Base-by-base conservation (phyloP, 2,329 filamentous ascomycete species). In the Septoria linicola region DNA sequence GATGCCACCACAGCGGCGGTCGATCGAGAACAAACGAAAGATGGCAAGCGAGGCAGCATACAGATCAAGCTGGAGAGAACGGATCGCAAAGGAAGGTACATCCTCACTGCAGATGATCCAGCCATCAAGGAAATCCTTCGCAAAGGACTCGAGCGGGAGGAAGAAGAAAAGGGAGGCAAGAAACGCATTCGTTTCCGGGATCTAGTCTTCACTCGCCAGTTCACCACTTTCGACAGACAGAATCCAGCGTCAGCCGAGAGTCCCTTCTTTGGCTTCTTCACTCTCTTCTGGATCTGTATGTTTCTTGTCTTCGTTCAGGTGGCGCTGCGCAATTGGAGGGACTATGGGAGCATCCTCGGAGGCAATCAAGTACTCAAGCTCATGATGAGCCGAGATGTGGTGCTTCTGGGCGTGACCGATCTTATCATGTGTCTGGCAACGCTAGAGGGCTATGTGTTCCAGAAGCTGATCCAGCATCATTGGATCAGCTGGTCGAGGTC, bases 221-320 rank as follows among this genome's bases (percentile, higher is more conserved):
- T 89, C 62, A 87, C 85, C 4, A 78, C 84, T 0, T 90, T 91
- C 66, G 87, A 91, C 67, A 77, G 84, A 8, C 82, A 87, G 58
- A 90, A 89, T 63, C 76, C 78, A 4, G 72, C 73, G 1, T 80
- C 81, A 1, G 77, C 80, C 3, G 82, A 84, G 41, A 88, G 83
- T 35, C 83, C 84, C 0, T 91, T 90, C 61, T 82, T 87, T 65
- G 88, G 88, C 23, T 91, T 91, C 72, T 90, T 88, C 63, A 87
- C 84, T 0, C 73, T 92, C 0, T 89, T 89, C 67, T 91, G 88
- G 87, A 78, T 89, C 40, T 77, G 78, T 7, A 82, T 89, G 55
- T 77, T 79, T 5, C 66, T 90, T 36, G 78, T 86, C 59, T 79
- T 89, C 51, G 63, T 86, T 27, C 83, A 83, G 64, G 82, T 88